These are phyloP conservation scores for Fremontodendron californicum DNA, from an alignment of 345 rosid genomes.

Conservation along the genomic window DNA sequence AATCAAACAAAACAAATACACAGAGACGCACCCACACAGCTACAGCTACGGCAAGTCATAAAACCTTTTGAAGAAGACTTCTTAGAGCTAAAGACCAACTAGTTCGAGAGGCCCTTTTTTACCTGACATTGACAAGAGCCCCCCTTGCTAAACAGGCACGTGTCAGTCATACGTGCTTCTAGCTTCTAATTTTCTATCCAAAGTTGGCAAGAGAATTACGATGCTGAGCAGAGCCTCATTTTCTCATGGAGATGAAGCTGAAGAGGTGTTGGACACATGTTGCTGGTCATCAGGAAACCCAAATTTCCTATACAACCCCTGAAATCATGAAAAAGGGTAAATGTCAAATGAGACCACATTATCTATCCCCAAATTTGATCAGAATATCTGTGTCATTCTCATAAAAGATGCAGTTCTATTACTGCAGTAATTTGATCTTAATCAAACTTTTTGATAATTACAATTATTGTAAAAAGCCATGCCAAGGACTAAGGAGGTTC, in stretches of 20 bases:
- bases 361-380: not conserved
- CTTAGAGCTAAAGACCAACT: conserved; percentile 8
- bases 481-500: not conserved
- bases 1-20: not conserved
- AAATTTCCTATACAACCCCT: conserved; percentile 58
- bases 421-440: no score
- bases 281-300: conserved; percentile 49
- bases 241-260: conserved; percentile 20
- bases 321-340: conserved; percentile 17
- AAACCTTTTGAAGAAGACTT: conserved; percentile 16
- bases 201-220: not conserved
- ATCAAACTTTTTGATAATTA: no score
- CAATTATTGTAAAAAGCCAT: not conserved
- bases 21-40: no score
- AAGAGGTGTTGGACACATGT: conserved; percentile 3
- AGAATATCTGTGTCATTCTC: no score
- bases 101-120: conserved; percentile 15
- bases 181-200: conserved; percentile 18
- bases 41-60: no score
- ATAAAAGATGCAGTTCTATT: not conserved
- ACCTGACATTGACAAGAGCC: conserved; percentile 17
- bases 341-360: not conserved
- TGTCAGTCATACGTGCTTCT: conserved; percentile 19
- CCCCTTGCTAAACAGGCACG: conserved; percentile 13
- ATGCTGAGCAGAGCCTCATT: conserved; percentile 11